Percentiles rank a stretch among this genome's conserved stretches.
phyloP scores from a whole-genome alignment of 768 basidiomycete genomes.

The Rhizopogon salebrosus region DNA sequence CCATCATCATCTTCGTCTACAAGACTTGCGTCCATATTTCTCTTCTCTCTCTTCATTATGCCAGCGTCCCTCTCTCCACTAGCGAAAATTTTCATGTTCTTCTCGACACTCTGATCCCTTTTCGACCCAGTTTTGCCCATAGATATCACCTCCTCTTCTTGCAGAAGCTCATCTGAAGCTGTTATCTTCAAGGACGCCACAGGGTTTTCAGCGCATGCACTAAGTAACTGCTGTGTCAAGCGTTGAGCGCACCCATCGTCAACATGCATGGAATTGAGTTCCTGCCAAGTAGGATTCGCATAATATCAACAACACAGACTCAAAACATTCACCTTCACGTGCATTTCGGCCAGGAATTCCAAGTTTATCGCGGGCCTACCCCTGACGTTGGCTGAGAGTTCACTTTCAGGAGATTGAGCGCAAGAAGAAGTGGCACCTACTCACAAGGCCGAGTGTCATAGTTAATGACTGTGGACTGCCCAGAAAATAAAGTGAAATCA shows the following conservation, averaged over 20 bases:
- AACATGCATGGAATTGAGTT: background rate
- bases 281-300: background rate
- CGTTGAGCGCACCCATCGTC: background rate
- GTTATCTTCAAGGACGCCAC: background rate
- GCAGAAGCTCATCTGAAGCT: background rate
- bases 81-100: background rate
- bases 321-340: background rate
- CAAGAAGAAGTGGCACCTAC: background rate
- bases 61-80: background rate
- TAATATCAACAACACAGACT: background rate
- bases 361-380: background rate
- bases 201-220: background rate
- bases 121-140: background rate
- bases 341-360: background rate
- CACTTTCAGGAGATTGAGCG: background rate
- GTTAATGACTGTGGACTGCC: background rate
- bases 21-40: background rate
- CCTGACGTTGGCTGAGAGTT: background rate
- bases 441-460: background rate
- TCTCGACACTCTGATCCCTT: background rate
- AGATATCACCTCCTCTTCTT: background rate
- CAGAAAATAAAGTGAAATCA: background rate
- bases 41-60: background rate
- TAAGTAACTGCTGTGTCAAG: background rate
- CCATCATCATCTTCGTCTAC: background rate